Evolutionary conservation across 257 asterid genomes (phyloP), one percentile per base, ranked within the genome.

Genomic region (Oldenlandia corymbosa): DNA sequence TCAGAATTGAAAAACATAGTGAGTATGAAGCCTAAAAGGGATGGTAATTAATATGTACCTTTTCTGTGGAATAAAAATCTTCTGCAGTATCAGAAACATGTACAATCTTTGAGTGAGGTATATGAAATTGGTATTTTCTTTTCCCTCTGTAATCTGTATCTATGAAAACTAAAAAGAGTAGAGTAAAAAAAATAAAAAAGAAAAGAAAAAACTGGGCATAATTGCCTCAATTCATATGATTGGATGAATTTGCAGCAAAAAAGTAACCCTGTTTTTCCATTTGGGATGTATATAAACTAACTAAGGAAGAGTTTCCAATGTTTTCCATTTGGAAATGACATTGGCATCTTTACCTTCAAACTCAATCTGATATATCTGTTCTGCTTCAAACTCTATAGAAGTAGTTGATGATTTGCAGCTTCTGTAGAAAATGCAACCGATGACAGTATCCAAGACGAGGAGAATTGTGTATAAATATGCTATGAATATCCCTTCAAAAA

Each of bases 381-480:
- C 49, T 3, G 49, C 70, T 45, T 65, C 77, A n/a, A 64, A 73
- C 50, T 71, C 78, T 23, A 61, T 65, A 41, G 60, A 46, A 62
- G 17, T 1, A 5, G 17, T 1, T 6, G 59, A 73, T 28, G 11
- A 36, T 65, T 53, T 72, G 63, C 87, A 77, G 60, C 72, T 84
- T 71, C 66, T 69, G 75, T 84, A 71, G 60, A 91, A 83, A 58
- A 73, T 28, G 26, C 58, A 86, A 13, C 86, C 82, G 50, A 78
- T 78, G 27, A 88, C 50, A 2, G 94, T 86, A 41, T 91, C 95
- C 41, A 91, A 72, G 65, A 88, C 84, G 1, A 88, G 62, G 20
- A 88, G 74, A 60, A 77, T 51, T 7, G 86, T 71, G 49, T 88
- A 86, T 83, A 88, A 30, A 49, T 84, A 88, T 13, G 85, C 87